phyloP scores from a whole-genome alignment of 164 flowering plant species.

The Vitis rotundifolia region DNA sequence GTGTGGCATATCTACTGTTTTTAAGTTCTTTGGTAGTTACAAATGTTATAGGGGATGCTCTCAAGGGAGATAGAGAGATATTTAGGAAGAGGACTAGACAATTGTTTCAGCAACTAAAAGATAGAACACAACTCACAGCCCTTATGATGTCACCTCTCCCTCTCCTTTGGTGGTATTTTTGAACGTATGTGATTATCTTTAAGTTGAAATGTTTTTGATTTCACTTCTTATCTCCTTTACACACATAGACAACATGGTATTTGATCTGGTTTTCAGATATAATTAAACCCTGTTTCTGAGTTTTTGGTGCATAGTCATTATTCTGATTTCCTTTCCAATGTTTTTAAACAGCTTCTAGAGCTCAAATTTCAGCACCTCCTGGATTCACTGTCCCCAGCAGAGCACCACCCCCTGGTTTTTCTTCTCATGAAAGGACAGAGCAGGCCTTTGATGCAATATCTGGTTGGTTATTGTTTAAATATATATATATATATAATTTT shows the following conservation, averaged over 20 bases:
- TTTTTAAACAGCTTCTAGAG: constrained; percentile 52
- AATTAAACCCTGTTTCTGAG: not conserved
- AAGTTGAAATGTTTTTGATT: no score
- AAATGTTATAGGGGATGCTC: no score
- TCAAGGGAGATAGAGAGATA: no score
- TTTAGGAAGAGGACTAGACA: no score
- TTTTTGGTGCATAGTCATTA: not conserved
- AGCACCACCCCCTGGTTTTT: constrained; percentile 90
- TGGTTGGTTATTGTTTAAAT: constrained; percentile 31
- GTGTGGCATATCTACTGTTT: no score
- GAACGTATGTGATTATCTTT: no score
- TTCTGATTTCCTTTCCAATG: not conserved
- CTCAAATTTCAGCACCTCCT: constrained; percentile 82
- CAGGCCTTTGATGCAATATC: constrained; percentile 40
- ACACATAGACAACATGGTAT: not conserved
- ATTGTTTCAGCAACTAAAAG: no score
- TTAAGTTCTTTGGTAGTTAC: no score
- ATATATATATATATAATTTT: not conserved
- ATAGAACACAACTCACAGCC: no score
- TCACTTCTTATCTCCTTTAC: no score
- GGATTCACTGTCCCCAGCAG: constrained; percentile 77
- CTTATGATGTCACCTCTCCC: no score
- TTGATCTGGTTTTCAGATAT: not conserved
- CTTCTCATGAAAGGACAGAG: constrained; percentile 66
- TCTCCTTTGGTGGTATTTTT: no score